These are phyloP conservation scores for Akebia trifoliata DNA, from an alignment of 164 flowering plant species.

Conservation along the genomic window DNA sequence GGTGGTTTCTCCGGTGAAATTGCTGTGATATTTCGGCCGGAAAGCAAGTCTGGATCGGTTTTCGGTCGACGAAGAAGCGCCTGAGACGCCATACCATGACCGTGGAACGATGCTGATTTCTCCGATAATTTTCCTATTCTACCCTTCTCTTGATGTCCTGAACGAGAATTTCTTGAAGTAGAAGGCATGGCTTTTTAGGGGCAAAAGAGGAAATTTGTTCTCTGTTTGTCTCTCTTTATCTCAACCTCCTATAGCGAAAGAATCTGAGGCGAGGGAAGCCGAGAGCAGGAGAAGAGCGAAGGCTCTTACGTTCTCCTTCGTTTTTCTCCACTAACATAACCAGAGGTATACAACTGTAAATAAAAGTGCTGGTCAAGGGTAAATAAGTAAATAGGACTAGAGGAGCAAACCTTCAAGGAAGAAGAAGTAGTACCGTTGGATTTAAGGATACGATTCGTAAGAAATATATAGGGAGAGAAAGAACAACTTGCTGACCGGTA, in stretches of 20 bases:
- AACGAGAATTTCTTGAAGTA: conserved; percentile 16
- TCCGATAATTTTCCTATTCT: conserved; percentile 38
- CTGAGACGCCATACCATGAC: conserved; percentile 15
- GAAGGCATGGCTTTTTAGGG: conserved; percentile 10
- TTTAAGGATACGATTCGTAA: too few species aligned
- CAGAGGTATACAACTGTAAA: conserved; percentile 18
- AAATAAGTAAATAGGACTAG: not conserved
- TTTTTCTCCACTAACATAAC: conserved; percentile 35
- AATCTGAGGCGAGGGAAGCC: conserved; percentile 51
- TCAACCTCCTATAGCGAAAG: conserved; percentile 58
- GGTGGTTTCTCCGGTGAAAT: conserved; percentile 16
- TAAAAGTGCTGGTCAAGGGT: not conserved
- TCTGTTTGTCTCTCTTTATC: conserved; percentile 14
- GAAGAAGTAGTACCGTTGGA: too few species aligned
- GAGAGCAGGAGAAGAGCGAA: conserved; percentile 44
- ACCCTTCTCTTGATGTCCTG: conserved; percentile 33
- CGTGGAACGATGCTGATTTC: conserved; percentile 70
- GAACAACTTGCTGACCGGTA: too few species aligned
- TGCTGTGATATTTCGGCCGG: conserved; percentile 14
- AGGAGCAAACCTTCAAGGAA: not conserved
- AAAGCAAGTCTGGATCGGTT: conserved; percentile 55
- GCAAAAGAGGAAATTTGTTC: not conserved
- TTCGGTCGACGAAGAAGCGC: conserved; percentile 47
- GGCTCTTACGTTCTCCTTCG: conserved; percentile 49
- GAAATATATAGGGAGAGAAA: too few species aligned